Conservation (phyloP, 2,329 filamentous ascomycete genomes). For the Exserohilum turcica region DNA sequence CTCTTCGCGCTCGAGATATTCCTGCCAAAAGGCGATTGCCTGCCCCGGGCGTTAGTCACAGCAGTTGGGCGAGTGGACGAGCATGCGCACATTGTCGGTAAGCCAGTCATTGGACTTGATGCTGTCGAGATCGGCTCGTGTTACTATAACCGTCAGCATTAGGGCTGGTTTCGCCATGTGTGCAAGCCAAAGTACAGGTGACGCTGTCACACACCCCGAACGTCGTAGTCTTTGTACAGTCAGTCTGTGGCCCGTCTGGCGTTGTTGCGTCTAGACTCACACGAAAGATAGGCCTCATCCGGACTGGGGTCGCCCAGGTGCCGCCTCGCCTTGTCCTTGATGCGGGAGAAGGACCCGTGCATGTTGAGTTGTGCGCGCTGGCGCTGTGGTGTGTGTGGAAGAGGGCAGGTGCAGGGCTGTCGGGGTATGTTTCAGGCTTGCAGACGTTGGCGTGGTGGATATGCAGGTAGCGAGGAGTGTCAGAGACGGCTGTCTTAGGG, state of each 20-base stretch:
- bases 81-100: constrained; percentile 77
- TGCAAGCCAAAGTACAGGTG: constrained; percentile 18
- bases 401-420: constrained; percentile 2
- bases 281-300: constrained; percentile 72
- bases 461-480: constrained; percentile 2
- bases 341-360: constrained; percentile 28
- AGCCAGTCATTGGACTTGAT: constrained; percentile 87
- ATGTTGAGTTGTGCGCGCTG: constrained; percentile 21
- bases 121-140: constrained; percentile 84
- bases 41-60: constrained; percentile 44
- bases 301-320: constrained; percentile 51
- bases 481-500: constrained; percentile 20
- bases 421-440: neutral
- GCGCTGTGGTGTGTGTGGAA: neutral
- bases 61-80: neutral
- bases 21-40: constrained; percentile 98
- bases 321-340: constrained; percentile 33
- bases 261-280: constrained; percentile 55
- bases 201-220: constrained; percentile 60
- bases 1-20: constrained; percentile 90
- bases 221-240: constrained; percentile 63
- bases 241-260: neutral
- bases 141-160: constrained; percentile 63
- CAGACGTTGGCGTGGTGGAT: constrained; percentile 2
- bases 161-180: neutral